Percentiles rank a stretch among this genome's conserved stretches.
Evolutionary conservation across 2,329 filamentous ascomycete species (phyloP).

Genomic region (Sporothrix brasiliensis): DNA sequence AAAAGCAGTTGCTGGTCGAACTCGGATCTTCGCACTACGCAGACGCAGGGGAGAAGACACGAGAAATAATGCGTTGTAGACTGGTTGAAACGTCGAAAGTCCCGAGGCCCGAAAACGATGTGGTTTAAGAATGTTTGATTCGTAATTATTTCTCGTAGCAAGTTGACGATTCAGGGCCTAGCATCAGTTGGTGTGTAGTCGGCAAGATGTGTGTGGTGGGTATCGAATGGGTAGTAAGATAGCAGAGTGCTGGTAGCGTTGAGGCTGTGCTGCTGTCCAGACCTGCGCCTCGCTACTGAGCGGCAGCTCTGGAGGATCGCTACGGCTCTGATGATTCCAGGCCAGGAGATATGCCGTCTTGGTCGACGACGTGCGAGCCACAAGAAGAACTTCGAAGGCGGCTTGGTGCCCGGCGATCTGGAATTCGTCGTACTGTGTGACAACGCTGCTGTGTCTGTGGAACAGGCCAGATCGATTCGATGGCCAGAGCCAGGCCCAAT

Average conservation of each 20-base stretch:
- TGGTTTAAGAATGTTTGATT: not conserved
- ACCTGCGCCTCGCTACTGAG: constrained; percentile 28
- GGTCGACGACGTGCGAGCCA: not conserved
- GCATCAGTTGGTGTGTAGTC: constrained; percentile 11
- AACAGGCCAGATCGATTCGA: not conserved
- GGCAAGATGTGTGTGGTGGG: constrained; percentile 12
- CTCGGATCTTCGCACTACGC: not conserved
- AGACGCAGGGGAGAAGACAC: not conserved
- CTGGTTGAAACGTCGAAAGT: not conserved
- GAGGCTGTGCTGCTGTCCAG: constrained; percentile 35
- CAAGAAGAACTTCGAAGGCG: not conserved
- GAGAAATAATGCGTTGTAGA: not conserved
- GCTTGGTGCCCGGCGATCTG: constrained; percentile 15
- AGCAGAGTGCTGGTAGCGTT: constrained; percentile 29
- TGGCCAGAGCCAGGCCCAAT: no score
- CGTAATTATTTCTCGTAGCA: constrained; percentile 18
- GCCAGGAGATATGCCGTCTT: not conserved
- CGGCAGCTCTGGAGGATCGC: not conserved
- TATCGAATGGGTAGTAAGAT: constrained; percentile 25
- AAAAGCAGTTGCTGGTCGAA: constrained; percentile 7
- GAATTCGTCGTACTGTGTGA: constrained; percentile 5
- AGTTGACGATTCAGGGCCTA: constrained; percentile 7
- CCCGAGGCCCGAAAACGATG: not conserved
- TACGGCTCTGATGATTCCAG: not conserved
- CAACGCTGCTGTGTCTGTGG: not conserved